These are phyloP conservation scores for Aeschynomene evenia DNA, from an alignment of 306 rosid species.

Conservation along the genomic window DNA sequence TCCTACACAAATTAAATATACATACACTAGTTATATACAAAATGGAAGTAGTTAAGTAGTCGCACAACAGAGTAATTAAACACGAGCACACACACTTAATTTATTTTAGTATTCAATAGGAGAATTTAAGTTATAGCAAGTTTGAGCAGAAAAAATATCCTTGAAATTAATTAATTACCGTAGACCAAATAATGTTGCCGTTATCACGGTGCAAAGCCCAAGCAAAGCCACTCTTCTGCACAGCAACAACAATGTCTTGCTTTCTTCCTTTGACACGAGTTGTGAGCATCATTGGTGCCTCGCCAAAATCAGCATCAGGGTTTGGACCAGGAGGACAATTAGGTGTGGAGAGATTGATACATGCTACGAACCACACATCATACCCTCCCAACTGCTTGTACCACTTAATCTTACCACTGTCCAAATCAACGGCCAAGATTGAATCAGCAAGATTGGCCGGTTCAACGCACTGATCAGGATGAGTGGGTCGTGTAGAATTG, in stretches of 20 bases:
- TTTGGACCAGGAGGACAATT: slow-evolving; percentile 58
- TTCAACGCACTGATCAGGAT: slow-evolving; percentile 53
- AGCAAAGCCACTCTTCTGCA: slow-evolving; percentile 65
- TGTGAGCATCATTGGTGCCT: slow-evolving; percentile 59
- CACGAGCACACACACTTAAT: no score
- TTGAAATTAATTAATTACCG: slow-evolving; percentile 34
- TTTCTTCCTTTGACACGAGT: slow-evolving; percentile 31
- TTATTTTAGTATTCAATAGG: no score
- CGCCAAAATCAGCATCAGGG: slow-evolving; percentile 67
- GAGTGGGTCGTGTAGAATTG: slow-evolving; percentile 42
- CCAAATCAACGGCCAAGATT: slow-evolving; percentile 58
- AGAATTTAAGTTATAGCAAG: no score
- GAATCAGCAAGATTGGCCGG: slow-evolving; percentile 52
- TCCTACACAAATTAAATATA: slow-evolving; percentile 1
- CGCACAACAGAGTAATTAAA: no score
- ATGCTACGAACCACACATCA: slow-evolving; percentile 52
- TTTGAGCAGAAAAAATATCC: no score
- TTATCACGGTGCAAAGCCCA: slow-evolving; percentile 56
- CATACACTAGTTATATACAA: neutral
- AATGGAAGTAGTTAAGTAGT: no score
- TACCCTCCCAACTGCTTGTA: slow-evolving; percentile 61
- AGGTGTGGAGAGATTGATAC: slow-evolving; percentile 36
- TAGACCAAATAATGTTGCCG: slow-evolving; percentile 47
- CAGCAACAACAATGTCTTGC: slow-evolving; percentile 53
- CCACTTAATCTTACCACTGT: slow-evolving; percentile 50